Base-by-base conservation (phyloP, 495 filamentous ascomycete genomes). In the Podospora bellae-mahoneyi region DNA sequence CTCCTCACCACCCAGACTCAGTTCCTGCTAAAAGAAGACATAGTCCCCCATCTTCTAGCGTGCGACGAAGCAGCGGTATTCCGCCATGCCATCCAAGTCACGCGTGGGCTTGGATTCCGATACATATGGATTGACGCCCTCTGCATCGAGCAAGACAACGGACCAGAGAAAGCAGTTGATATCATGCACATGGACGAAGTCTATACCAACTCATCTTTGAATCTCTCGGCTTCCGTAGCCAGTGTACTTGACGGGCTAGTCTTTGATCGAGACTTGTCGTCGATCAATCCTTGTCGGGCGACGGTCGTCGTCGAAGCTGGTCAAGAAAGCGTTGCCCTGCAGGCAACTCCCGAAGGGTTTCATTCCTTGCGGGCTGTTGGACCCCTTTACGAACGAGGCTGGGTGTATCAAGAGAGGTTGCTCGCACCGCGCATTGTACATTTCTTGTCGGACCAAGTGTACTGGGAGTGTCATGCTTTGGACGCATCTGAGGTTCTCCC, bases 121-220 rank as follows among this genome's bases (percentile, higher is more conserved):
- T 76, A 71, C 59, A 27, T 76, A 13, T 76, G 74, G 73, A 71
- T 75, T 26, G 73, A 75, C 60, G 65, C 69, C 23, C 62, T 75
- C 1, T 75, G 73, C 58, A 74, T 75, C 23, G 65, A 70, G 56
- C 73, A 75, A 61, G 73, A 75, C 58, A 55, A 60, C 27, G 44
- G 5, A 20, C 18, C 55, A 13, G 73, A 75, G 30, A 68, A 68
- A 69, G 65, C 48, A 23, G 64, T n/a, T 10, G 66, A 75, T 30
- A 69, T 66, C 26, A 53, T 61, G 30, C 53, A 65, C 5, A 75
- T 75, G 72, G 69, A 64, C n/a, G 32, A 66, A 10, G 34, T 66
- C 57, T 70, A 66, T 54, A 32, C 48, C 48, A 70, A 66, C 23
- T 66, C 64, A 4, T n/a, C 60, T 6, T n/a, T 70, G 10, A 70